Percentiles rank a stretch among this genome's conserved stretches.
These are phyloP conservation scores for Geranomyces variabilis DNA, from an alignment of 192 early-diverging fungal genomes.

Conservation along the genomic window DNA sequence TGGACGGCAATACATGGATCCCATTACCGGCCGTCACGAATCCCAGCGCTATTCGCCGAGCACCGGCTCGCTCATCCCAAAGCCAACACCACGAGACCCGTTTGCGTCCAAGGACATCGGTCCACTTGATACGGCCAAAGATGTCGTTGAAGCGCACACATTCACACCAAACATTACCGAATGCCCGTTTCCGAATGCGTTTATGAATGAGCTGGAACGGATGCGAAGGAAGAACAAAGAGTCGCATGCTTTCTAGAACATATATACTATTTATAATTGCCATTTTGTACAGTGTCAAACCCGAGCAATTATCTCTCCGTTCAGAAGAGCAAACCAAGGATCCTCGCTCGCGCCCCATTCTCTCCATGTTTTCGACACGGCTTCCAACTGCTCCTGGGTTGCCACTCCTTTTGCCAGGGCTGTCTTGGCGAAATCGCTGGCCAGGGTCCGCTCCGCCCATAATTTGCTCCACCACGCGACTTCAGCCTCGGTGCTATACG, in stretches of 20 bases:
- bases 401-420: not conserved
- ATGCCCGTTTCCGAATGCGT: constrained; percentile 49
- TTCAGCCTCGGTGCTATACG: not conserved
- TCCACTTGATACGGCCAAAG: constrained; percentile 36
- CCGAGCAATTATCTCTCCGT: constrained; percentile 3
- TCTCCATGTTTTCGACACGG: not conserved
- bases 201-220: constrained; percentile 55
- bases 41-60: not conserved
- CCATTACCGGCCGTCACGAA: constrained; percentile 8
- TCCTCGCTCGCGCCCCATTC: not conserved
- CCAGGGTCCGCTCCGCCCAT: constrained; percentile 13
- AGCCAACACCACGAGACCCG: constrained; percentile 40
- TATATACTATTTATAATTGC: too few species aligned
- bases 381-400: not conserved
- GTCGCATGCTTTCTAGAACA: constrained; percentile 25
- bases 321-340: not conserved
- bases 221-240: constrained; percentile 46
- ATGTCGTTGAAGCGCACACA: constrained; percentile 32
- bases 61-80: constrained; percentile 35
- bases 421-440: not conserved
- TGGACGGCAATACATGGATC: not conserved
- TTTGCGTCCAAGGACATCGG: constrained; percentile 36
- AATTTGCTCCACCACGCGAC: not conserved
- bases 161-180: constrained; percentile 34
- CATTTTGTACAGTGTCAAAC: constrained; percentile 7